Evolutionary conservation across 805 yeast genomes (phyloP).

Genomic region (Tanozyma kutaoensis): DNA sequence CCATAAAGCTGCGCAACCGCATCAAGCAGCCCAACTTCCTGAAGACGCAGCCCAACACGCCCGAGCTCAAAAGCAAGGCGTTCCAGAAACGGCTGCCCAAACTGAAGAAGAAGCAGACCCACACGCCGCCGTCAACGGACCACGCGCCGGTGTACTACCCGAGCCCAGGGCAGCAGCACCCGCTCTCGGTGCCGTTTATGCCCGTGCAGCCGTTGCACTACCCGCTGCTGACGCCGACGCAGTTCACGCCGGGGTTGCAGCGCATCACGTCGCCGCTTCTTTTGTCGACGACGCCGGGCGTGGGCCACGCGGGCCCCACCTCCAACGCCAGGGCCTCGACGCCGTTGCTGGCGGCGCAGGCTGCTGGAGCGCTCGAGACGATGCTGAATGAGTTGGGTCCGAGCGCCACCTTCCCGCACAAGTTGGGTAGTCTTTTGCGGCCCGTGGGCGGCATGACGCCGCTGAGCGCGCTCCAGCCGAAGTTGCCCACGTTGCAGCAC

Average conservation of each 20-base stretch:
- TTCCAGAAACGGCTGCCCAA: neutral
- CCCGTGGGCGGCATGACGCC: too few relatives aligned
- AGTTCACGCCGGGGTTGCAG: conserved; percentile 52
- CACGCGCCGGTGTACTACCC: conserved; percentile 8
- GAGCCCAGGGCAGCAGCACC: conserved; percentile 33
- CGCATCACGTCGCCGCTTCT: conserved; percentile 54
- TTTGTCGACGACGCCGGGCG: conserved; percentile 35
- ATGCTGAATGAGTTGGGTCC: conserved; percentile 32
- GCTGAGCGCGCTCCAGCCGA: conserved; percentile 8
- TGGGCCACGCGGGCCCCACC: conserved; percentile 23
- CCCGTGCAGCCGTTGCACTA: conserved; percentile 45
- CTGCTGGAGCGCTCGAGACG: conserved; percentile 31
- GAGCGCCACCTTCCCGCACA: conserved; percentile 18
- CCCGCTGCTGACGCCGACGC: conserved; percentile 59
- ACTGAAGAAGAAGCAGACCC: neutral
- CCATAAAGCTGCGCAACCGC: conserved; percentile 82
- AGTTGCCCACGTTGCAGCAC: conserved; percentile 9
- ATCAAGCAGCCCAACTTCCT: conserved; percentile 38
- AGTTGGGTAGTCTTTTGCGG: too few relatives aligned
- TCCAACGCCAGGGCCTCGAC: conserved; percentile 3
- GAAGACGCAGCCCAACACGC: conserved; percentile 37
- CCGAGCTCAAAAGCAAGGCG: conserved; percentile 41
- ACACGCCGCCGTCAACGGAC: neutral
- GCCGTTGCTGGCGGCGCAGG: conserved; percentile 15
- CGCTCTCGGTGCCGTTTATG: neutral